phyloP scores from a whole-genome alignment of 2,329 filamentous ascomycete species.

The Sordariomycetes sp. region DNA sequence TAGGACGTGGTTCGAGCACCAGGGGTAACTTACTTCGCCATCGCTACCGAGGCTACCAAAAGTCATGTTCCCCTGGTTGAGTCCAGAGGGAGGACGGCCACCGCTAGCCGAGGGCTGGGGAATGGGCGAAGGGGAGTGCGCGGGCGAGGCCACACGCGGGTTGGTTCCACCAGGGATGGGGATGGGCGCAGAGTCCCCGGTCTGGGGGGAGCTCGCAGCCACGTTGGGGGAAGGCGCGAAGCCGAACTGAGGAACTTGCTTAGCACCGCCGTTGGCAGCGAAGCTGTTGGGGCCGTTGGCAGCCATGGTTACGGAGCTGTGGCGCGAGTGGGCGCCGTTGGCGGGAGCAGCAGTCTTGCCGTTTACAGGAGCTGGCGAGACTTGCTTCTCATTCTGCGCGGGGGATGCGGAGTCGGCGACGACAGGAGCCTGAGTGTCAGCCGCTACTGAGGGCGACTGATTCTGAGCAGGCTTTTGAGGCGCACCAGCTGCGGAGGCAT shows the following conservation, averaged over 20 bases:
- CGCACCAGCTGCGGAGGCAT: conserved; percentile 58
- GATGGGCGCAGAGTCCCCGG: conserved; percentile 44
- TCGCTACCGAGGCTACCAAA: conserved; percentile 81
- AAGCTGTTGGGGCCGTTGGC: conserved; percentile 70
- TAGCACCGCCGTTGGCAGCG: conserved; percentile 66
- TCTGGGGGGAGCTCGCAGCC: conserved; percentile 58
- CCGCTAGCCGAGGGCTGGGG: conserved; percentile 78
- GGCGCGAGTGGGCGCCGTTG: conserved; percentile 75
- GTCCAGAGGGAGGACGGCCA: conserved; percentile 72
- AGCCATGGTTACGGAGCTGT: conserved; percentile 86
- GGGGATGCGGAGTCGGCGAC: conserved; percentile 43
- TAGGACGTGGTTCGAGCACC: not conserved
- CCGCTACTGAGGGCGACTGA: conserved; percentile 51
- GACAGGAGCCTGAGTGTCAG: conserved; percentile 44
- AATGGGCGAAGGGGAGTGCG: conserved; percentile 85
- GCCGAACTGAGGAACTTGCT: conserved; percentile 71
- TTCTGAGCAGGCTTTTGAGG: conserved; percentile 52
- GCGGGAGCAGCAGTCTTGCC: conserved; percentile 63
- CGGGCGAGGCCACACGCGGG: conserved; percentile 72
- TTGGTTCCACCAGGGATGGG: conserved; percentile 51
- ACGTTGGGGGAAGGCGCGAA: conserved; percentile 64
- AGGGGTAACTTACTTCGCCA: conserved; percentile 57
- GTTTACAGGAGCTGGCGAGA: conserved; percentile 73
- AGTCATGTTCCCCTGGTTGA: conserved; percentile 60
- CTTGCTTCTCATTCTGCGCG: conserved; percentile 50